Evolutionary conservation across 345 rosid genomes (phyloP).

Genomic region (Heritiera fomes): DNA sequence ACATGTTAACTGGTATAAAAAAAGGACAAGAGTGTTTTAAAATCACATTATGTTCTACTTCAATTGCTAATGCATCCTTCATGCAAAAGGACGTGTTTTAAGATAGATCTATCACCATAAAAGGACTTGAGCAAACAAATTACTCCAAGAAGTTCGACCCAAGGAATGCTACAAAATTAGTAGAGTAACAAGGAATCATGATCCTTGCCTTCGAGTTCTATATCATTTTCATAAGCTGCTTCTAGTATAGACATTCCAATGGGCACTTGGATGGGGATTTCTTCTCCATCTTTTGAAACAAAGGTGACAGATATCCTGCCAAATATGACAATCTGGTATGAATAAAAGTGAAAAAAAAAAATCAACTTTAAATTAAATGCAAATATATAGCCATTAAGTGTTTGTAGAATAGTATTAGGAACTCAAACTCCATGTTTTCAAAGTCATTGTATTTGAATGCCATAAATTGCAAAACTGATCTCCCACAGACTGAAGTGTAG

Average conservation of each 20-base stretch:
- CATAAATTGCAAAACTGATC: slow-evolving; percentile 6
- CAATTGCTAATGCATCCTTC: slow-evolving; percentile 8
- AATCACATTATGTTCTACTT: slow-evolving; percentile 12
- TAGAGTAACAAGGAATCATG: neutral
- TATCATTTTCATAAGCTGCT: slow-evolving; percentile 94
- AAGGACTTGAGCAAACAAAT: neutral
- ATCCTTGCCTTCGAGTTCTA: slow-evolving; percentile 84
- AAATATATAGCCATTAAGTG: neutral
- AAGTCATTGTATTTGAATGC: neutral
- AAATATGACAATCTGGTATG: slow-evolving; percentile 16
- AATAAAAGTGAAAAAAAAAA: neutral
- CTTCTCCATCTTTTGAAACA: slow-evolving; percentile 92
- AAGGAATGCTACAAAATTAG: neutral
- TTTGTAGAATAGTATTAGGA: neutral
- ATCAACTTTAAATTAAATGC: slow-evolving; percentile 10
- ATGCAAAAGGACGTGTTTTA: neutral
- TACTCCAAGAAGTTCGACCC: neutral
- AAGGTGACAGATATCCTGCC: slow-evolving; percentile 83
- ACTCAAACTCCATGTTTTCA: neutral
- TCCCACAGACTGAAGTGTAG: neutral
- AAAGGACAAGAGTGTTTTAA: neutral
- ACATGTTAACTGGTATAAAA: neutral
- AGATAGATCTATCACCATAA: neutral
- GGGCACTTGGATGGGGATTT: slow-evolving; percentile 64
- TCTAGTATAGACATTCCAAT: slow-evolving; percentile 86